phyloP scores from a whole-genome alignment of 805 yeast species.

The Blastobotrys americana region DNA sequence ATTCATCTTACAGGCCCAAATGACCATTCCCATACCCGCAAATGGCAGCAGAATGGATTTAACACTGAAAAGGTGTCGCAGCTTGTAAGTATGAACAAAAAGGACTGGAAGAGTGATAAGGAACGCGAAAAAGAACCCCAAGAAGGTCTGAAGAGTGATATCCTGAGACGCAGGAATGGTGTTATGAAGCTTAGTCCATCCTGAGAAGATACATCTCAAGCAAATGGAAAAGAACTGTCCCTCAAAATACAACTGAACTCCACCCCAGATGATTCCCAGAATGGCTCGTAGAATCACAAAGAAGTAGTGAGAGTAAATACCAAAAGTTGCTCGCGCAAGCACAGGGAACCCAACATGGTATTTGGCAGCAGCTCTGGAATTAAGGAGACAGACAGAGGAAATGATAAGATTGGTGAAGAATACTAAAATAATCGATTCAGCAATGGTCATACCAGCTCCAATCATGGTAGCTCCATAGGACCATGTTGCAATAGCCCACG shows the following conservation, averaged over 20 bases:
- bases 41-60: slow-evolving; percentile 71
- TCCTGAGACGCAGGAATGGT: slow-evolving; percentile 13
- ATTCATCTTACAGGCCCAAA: slow-evolving; percentile 76
- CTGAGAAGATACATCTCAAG: slow-evolving; percentile 14
- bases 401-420: slow-evolving; percentile 14
- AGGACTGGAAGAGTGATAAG: slow-evolving; percentile 51
- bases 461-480: slow-evolving; percentile 14
- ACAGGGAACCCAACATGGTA: slow-evolving; percentile 25
- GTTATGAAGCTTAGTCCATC: slow-evolving; percentile 14
- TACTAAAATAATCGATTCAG: slow-evolving; percentile 13
- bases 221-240: slow-evolving; percentile 16
- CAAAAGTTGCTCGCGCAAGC: slow-evolving; percentile 20
- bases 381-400: slow-evolving; percentile 10
- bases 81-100: slow-evolving; percentile 73
- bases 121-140: slow-evolving; percentile 21
- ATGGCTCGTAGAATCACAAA: slow-evolving; percentile 17
- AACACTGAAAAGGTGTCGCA: slow-evolving; percentile 74
- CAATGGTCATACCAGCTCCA: slow-evolving; percentile 14
- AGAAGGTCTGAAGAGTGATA: slow-evolving; percentile 21
- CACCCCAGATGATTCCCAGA: slow-evolving; percentile 19
- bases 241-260: slow-evolving; percentile 17
- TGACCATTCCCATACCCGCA: slow-evolving; percentile 71
- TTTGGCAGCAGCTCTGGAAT: slow-evolving; percentile 16
- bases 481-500: slow-evolving; percentile 18
- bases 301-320: slow-evolving; percentile 16